Evolutionary conservation across 169 alveolate species (phyloP).

Genomic region (Gregarina niphandrodes): DNA sequence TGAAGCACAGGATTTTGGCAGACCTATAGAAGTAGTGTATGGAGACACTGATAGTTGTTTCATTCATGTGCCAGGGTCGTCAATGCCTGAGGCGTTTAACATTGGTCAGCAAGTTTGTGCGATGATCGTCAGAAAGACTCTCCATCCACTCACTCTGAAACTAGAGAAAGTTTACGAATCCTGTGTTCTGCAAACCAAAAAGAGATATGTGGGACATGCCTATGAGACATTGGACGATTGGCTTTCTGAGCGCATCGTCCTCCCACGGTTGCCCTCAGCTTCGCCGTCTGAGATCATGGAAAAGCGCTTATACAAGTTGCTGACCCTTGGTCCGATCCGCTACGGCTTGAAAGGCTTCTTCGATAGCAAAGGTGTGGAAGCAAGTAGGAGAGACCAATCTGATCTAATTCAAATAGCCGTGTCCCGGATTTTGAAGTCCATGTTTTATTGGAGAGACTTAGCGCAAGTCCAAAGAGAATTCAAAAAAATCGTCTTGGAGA

Average conservation of each 20-base stretch:
- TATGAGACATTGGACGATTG: no score
- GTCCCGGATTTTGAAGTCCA: not conserved
- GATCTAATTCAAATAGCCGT: no score
- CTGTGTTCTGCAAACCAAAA: not conserved
- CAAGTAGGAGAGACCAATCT: conserved; percentile 1
- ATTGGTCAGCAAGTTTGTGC: not conserved
- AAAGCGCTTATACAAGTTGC: no score
- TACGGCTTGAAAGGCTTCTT: no score
- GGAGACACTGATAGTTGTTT: conserved; percentile 88
- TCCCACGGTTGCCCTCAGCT: no score
- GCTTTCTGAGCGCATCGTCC: no score
- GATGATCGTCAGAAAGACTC: not conserved
- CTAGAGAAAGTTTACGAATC: conserved; percentile 3
- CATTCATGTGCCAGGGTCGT: conserved; percentile 22
- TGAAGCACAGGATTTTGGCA: conserved; percentile 37
- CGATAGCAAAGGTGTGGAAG: conserved; percentile 3
- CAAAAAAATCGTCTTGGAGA: no score
- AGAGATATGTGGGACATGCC: conserved; percentile 1
- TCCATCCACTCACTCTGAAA: conserved; percentile 1
- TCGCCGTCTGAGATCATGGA: no score
- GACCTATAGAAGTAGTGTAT: conserved; percentile 51
- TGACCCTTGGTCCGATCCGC: no score
- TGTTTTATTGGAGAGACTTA: no score
- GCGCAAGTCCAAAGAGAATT: no score
- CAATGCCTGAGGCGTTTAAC: conserved; percentile 1